Conservation (phyloP, 805 yeast species). For the Torulaspora gathmanii region DNA sequence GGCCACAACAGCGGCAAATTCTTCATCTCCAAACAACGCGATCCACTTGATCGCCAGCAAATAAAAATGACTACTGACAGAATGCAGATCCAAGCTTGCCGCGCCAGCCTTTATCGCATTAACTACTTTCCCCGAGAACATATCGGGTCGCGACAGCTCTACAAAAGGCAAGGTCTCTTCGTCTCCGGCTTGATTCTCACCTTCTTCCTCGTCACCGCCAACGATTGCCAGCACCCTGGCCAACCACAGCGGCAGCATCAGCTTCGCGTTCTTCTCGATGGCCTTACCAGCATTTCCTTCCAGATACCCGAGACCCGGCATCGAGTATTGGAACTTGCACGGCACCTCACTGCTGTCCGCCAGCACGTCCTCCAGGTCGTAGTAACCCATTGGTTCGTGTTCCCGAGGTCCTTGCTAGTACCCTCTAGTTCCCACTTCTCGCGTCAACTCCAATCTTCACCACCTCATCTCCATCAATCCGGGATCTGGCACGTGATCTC, state of each 20-base stretch:
- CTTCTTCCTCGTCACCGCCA: slow-evolving; percentile 34
- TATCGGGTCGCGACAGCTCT: slow-evolving; percentile 66
- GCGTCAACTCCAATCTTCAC: not conserved
- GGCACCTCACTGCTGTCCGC: slow-evolving; percentile 73
- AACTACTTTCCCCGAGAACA: slow-evolving; percentile 56
- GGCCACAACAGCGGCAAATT: slow-evolving; percentile 47
- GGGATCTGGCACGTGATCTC: not conserved
- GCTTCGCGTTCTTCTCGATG: slow-evolving; percentile 50
- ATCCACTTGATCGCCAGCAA: slow-evolving; percentile 74
- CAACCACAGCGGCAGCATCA: slow-evolving; percentile 86
- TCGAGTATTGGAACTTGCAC: slow-evolving; percentile 66
- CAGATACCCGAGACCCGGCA: slow-evolving; percentile 84
- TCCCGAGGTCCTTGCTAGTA: not conserved
- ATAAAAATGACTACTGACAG: slow-evolving; percentile 63
- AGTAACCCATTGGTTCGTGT: slow-evolving; percentile 42
- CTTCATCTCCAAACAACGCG: slow-evolving; percentile 59
- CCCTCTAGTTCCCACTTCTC: not conserved
- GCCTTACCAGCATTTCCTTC: slow-evolving; percentile 69
- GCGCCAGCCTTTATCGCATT: slow-evolving; percentile 82
- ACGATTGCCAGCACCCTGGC: slow-evolving; percentile 68
- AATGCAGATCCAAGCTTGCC: slow-evolving; percentile 57
- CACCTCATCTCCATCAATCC: slow-evolving; percentile 4
- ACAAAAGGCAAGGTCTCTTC: slow-evolving; percentile 48
- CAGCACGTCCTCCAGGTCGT: slow-evolving; percentile 71
- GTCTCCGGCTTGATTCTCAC: slow-evolving; percentile 30